Conservation (phyloP, 225 moss, liverwort and hornwort species). For the Ulota crispa region DNA sequence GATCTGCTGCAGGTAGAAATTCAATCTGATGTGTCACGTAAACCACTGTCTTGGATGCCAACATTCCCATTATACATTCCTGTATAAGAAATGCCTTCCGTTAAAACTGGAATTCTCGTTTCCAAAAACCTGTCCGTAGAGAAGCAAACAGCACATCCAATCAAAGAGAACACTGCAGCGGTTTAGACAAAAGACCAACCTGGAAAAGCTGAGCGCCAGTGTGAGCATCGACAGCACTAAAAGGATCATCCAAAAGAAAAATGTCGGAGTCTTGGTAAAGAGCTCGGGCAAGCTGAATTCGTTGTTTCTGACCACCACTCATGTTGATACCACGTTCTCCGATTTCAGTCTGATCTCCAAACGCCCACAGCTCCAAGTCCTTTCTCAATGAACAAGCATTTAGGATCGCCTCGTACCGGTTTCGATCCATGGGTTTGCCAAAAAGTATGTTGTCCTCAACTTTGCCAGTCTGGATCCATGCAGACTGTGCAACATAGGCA, state of each 20-base stretch:
- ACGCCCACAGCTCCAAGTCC: conserved; percentile 69
- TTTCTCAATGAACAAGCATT: conserved; percentile 49
- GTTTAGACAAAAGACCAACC: conserved; percentile 22
- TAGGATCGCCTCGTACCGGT: conserved; percentile 50
- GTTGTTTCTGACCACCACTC: conserved; percentile 85
- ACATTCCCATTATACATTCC: conserved; percentile 73
- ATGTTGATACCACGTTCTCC: conserved; percentile 84
- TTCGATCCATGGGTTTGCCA: conserved; percentile 48
- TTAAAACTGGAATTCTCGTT: not conserved
- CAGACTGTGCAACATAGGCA: conserved; percentile 74
- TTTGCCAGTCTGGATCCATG: conserved; percentile 74
- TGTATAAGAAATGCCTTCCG: conserved; percentile 16
- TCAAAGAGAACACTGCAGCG: not conserved
- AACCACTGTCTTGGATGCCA: conserved; percentile 83
- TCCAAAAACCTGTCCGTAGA: not conserved
- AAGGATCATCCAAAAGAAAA: conserved; percentile 73
- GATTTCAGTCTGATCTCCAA: conserved; percentile 80
- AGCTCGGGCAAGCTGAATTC: conserved; percentile 80
- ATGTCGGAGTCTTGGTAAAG: conserved; percentile 70
- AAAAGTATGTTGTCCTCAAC: conserved; percentile 70
- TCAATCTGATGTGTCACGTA: conserved; percentile 95
- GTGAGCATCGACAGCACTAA: conserved; percentile 80
- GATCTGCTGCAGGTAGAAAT: conserved; percentile 81
- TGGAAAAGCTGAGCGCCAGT: conserved; percentile 65
- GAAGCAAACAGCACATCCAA: not conserved